These are phyloP conservation scores for Aspergillus bertholletiae DNA, from an alignment of 495 filamentous ascomycete genomes.

Conservation along the genomic window DNA sequence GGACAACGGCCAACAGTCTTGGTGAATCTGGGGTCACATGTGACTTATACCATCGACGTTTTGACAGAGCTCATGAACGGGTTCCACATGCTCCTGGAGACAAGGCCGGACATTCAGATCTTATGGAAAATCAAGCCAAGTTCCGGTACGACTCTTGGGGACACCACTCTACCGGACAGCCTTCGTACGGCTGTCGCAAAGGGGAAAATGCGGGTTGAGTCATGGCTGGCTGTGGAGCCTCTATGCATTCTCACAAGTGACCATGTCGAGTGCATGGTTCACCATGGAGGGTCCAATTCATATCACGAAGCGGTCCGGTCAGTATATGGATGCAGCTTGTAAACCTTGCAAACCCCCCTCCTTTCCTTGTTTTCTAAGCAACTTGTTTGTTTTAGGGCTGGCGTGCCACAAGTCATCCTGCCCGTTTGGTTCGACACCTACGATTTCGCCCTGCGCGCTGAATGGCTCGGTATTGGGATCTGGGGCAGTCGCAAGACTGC, in stretches of 20 bases:
- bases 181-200: constrained; percentile 15
- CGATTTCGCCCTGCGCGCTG: constrained; percentile 35
- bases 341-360: background rate
- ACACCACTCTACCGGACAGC: background rate
- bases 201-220: constrained; percentile 23
- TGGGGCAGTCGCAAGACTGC: constrained; percentile 28
- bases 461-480: constrained; percentile 38
- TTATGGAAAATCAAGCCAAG: constrained; percentile 36
- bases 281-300: constrained; percentile 44
- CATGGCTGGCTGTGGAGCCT: constrained; percentile 37
- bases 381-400: constrained; percentile 26
- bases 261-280: constrained; percentile 34
- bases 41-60: constrained; percentile 5
- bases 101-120: constrained; percentile 26
- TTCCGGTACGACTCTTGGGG: background rate
- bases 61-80: constrained; percentile 32
- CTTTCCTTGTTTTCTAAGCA: background rate
- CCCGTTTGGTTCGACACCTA: constrained; percentile 41
- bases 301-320: constrained; percentile 39
- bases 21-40: constrained; percentile 32
- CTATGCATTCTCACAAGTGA: constrained; percentile 31
- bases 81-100: constrained; percentile 24
- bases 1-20: constrained; percentile 29
- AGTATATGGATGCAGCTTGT: too few species aligned
- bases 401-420: constrained; percentile 40